These are phyloP conservation scores for Laetiporus sulphureus DNA, from an alignment of 1,284 basidiomycete species.

Conservation along the genomic window DNA sequence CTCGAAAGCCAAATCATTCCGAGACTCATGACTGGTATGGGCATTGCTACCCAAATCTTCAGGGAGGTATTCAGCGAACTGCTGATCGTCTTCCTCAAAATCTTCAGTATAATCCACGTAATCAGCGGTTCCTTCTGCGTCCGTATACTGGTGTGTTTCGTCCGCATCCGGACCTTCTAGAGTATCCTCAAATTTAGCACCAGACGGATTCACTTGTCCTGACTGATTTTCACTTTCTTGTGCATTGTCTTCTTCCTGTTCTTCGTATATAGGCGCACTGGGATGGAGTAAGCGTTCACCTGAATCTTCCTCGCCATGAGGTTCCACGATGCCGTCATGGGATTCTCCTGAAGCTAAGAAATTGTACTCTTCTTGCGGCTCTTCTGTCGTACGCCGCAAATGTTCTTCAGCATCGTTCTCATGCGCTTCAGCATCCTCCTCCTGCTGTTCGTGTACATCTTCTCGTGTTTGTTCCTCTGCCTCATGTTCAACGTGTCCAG, in stretches of 20 bases:
- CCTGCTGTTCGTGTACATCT: background rate
- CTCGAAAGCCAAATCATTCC: background rate
- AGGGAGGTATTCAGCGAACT: conserved; percentile 20
- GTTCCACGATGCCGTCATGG: background rate
- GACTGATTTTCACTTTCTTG: conserved; percentile 6
- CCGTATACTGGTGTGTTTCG: conserved; percentile 20
- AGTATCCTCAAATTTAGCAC: conserved; percentile 5
- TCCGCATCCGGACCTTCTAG: conserved; percentile 24
- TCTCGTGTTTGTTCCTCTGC: background rate
- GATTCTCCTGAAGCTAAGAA: no score
- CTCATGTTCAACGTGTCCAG: background rate
- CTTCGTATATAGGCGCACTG: background rate
- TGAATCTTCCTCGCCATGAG: background rate
- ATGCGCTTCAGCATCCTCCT: background rate
- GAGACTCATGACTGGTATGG: conserved; percentile 4
- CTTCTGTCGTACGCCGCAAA: no score
- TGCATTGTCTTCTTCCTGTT: conserved; percentile 2
- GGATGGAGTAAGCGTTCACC: background rate
- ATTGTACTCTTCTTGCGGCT: no score
- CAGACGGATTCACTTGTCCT: background rate
- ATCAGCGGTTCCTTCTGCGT: conserved; percentile 19
- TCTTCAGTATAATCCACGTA: conserved; percentile 19
- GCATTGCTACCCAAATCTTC: conserved; percentile 16
- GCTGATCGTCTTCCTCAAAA: conserved; percentile 24
- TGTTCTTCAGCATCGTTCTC: background rate